Base-by-base conservation (phyloP, 495 filamentous ascomycete genomes). In the Penicillium salamii region DNA sequence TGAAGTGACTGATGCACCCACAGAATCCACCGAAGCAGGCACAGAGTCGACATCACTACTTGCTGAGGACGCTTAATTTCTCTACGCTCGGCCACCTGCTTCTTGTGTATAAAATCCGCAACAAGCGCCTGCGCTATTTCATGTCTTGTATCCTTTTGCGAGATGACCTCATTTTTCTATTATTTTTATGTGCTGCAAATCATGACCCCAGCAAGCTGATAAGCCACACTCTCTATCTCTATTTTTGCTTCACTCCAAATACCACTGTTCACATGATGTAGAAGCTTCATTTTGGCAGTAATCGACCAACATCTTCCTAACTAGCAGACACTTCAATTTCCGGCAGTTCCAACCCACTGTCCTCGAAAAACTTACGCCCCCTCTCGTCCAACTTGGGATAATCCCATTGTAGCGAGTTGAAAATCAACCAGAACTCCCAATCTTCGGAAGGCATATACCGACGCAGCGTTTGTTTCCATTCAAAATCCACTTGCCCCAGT, bases 381-480 rank as follows among this genome's bases (percentile, higher is more conserved):
- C 20, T 41, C 21, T 41, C 21, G 24, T 41, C 14, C 21, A 41
- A 41, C 20, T 41, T n/a, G 15, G 38, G 38, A 41, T 41, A 41
- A 1, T 24, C 24, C 13, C 23, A n/a, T n/a, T n/a, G 38, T 1
- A 41, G 24, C 24, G 21, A 2, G 15, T 24, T 24, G n/a, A 41
- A 41, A 44, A 50, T 44, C 40, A 53, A 23, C 52, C 54, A 61
- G 13, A 58, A 63, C 20, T 61, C 49, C 15, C 54, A 52, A 2
- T 46, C 59, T 7, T 37, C 50, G 28, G 33, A 50, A 59, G 57
- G 57, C 52, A 66, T 55, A 24, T 54, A 45, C 28, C 41, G 54
- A 11, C 54, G 36, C 38, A 63, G 42, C 47, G 61, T 50, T 1
- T 33, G 24, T 53, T 66, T 66, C 59, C 54, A 63, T 40, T 66